Evolutionary conservation across 2,329 filamentous ascomycete genomes (phyloP).

Genomic region (Aspergillus vadensis): DNA sequence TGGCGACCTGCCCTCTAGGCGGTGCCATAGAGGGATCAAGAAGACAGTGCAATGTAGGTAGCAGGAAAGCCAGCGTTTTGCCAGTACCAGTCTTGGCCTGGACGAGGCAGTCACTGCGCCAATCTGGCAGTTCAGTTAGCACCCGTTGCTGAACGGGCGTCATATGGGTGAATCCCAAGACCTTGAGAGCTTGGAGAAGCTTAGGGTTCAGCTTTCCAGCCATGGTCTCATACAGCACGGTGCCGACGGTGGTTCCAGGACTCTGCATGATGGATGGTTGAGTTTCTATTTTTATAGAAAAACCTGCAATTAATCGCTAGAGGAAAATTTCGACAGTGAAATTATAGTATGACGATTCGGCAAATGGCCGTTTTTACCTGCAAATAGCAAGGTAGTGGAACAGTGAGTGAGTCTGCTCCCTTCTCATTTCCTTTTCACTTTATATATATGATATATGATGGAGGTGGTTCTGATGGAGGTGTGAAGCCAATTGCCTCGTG

Average conservation of each 20-base stretch:
- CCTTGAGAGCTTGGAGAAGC: slow-evolving; percentile 36
- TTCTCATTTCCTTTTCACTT: not conserved
- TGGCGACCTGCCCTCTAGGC: slow-evolving; percentile 44
- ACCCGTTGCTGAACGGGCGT: slow-evolving; percentile 58
- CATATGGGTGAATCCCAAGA: slow-evolving; percentile 46
- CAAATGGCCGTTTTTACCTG: not conserved
- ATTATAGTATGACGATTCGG: not conserved
- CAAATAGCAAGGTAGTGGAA: not conserved
- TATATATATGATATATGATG: not conserved
- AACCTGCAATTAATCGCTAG: not conserved
- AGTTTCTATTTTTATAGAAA: not conserved
- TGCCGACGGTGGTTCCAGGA: slow-evolving; percentile 19
- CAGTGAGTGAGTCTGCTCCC: not conserved
- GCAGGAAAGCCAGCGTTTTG: slow-evolving; percentile 53
- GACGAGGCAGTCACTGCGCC: slow-evolving; percentile 56
- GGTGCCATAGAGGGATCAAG: slow-evolving; percentile 33
- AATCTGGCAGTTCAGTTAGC: slow-evolving; percentile 52
- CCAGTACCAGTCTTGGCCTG: slow-evolving; percentile 56
- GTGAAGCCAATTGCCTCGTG: no score
- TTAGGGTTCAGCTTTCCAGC: slow-evolving; percentile 37
- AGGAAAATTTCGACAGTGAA: not conserved
- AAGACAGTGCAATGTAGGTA: slow-evolving; percentile 51
- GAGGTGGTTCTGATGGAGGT: no score
- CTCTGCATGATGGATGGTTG: slow-evolving; percentile 7
- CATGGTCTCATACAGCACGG: slow-evolving; percentile 35